Evolutionary conservation across 148 eudicot species (phyloP).

Genomic region (Nyssa sinensis): DNA sequence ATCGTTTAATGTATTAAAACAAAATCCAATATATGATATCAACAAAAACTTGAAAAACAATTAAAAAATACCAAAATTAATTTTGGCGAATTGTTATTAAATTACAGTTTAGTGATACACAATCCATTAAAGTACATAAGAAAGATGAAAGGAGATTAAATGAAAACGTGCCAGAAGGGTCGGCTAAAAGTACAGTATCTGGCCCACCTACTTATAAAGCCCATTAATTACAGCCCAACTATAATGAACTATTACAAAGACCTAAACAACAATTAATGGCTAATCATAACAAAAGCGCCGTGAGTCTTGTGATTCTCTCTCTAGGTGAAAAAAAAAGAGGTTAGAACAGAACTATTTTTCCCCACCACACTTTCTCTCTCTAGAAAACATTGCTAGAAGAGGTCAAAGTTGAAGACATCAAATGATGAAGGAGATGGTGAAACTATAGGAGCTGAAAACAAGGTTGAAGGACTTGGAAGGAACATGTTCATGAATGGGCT

Average conservation of each 20-base stretch:
- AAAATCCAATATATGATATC: too few relatives aligned
- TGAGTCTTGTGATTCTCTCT: neutral
- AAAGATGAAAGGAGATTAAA: neutral
- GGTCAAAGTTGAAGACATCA: slow-evolving; percentile 51
- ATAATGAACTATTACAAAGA: too few relatives aligned
- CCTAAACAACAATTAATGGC: too few relatives aligned
- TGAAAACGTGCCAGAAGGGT: neutral
- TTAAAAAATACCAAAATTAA: too few relatives aligned
- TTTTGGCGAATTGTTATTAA: too few relatives aligned
- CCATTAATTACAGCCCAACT: neutral
- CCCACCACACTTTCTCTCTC: neutral
- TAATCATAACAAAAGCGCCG: too few relatives aligned
- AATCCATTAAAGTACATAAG: neutral
- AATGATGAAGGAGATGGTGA: slow-evolving; percentile 55
- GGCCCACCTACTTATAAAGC: neutral
- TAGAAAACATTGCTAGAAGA: slow-evolving; percentile 16
- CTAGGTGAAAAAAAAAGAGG: neutral
- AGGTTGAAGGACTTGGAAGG: slow-evolving; percentile 47
- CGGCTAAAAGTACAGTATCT: neutral
- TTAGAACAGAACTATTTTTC: neutral
- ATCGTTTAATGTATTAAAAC: too few relatives aligned
- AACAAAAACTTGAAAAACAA: too few relatives aligned
- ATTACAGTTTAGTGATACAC: neutral
- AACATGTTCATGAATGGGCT: slow-evolving; percentile 46
- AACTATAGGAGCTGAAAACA: slow-evolving; percentile 36